phyloP scores from a whole-genome alignment of 495 filamentous ascomycete species.

The Xylaria castorea region DNA sequence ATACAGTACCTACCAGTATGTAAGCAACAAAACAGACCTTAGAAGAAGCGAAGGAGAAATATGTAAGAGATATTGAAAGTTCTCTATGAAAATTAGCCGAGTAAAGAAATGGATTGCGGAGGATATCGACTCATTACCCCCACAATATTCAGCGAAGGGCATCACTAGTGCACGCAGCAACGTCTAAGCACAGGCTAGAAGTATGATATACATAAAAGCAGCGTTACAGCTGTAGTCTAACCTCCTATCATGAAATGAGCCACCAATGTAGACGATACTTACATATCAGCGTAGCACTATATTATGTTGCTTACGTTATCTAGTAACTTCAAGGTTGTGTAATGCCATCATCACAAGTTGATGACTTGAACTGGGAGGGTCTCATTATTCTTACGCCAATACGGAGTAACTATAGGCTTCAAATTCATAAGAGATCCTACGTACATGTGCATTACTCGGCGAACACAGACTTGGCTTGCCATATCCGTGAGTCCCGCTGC shows the following conservation, averaged over 20 bases:
- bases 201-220: not conserved
- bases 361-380: slow-evolving; percentile 1
- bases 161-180: not conserved
- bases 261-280: not conserved
- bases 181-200: not conserved
- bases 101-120: not conserved
- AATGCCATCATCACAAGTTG: not conserved
- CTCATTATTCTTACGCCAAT: not conserved
- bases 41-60: not conserved
- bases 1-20: not conserved
- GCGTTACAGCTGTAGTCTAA: not conserved
- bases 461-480: not conserved
- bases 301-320: not conserved
- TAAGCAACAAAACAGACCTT: not conserved
- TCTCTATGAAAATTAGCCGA: not conserved
- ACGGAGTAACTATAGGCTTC: no score
- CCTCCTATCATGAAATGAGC: not conserved
- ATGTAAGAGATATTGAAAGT: not conserved
- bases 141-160: not conserved
- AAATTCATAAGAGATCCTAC: not conserved
- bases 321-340: not conserved
- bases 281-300: not conserved
- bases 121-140: not conserved
- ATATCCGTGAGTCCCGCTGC: not conserved
- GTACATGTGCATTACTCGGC: slow-evolving; percentile 7